These are phyloP conservation scores for Lactuca saligna DNA, from an alignment of 129 eudicot genomes.

Conservation along the genomic window DNA sequence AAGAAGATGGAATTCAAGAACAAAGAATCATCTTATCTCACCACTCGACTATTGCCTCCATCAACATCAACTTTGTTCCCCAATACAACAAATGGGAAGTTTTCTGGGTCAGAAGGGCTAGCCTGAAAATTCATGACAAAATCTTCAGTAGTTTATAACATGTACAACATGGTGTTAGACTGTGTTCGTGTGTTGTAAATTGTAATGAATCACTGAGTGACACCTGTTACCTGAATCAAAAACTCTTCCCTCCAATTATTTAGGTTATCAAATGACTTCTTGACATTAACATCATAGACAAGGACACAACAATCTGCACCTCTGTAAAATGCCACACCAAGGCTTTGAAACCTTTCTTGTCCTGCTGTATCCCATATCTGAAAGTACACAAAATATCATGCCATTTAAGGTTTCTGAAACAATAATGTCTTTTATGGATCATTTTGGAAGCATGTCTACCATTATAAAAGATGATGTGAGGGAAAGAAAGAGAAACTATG, in stretches of 20 bases:
- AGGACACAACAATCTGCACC: constrained; percentile 57
- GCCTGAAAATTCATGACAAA: constrained; percentile 27
- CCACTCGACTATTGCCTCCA: constrained; percentile 57
- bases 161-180: neutral
- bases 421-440: neutral
- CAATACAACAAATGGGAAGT: constrained; percentile 52
- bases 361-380: constrained; percentile 60
- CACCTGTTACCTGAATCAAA: constrained; percentile 38
- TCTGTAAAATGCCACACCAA: constrained; percentile 51
- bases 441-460: constrained; percentile 8
- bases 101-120: constrained; percentile 51
- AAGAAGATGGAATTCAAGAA: neutral
- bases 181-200: neutral
- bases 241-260: constrained; percentile 56
- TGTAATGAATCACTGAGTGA: neutral
- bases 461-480: neutral
- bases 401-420: neutral
- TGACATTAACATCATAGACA: constrained; percentile 50
- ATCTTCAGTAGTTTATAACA: neutral
- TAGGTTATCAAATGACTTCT: constrained; percentile 52
- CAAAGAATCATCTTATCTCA: constrained; percentile 33
- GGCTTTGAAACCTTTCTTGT: constrained; percentile 56
- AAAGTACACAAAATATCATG: constrained; percentile 1
- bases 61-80: constrained; percentile 58
- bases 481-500: neutral